Percentiles rank a stretch among this genome's conserved stretches.
Conservation (phyloP, 352 stramenopile genomes). For the Pseudoperonospora humuli region DNA sequence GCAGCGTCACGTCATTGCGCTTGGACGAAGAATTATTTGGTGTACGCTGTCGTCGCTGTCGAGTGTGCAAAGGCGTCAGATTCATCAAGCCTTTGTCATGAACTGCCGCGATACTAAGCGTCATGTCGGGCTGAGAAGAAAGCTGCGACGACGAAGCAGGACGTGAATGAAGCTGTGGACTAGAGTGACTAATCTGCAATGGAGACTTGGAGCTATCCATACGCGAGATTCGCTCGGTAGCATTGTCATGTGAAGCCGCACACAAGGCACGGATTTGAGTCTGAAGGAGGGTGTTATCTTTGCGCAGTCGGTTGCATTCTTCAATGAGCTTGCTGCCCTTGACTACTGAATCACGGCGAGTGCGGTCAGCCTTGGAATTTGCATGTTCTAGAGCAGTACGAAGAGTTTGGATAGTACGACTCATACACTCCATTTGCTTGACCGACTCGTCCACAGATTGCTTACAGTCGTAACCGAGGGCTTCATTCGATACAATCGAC, state of each 20-base stretch:
- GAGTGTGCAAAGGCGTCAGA: constrained; percentile 23
- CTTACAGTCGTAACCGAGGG: constrained; percentile 64
- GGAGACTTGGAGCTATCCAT: constrained; percentile 5
- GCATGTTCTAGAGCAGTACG: constrained; percentile 54
- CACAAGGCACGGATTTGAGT: constrained; percentile 58
- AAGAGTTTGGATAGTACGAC: constrained; percentile 59
- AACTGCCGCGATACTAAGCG: no score
- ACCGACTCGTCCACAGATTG: constrained; percentile 69
- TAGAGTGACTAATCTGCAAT: constrained; percentile 25
- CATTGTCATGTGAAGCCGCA: no score
- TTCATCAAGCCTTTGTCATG: no score
- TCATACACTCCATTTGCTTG: constrained; percentile 81
- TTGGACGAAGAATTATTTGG: constrained; percentile 9
- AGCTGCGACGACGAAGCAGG: constrained; percentile 14
- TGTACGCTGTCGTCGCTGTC: constrained; percentile 15
- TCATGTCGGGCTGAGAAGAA: no score
- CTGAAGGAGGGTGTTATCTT: constrained; percentile 61
- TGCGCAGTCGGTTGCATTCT: constrained; percentile 70
- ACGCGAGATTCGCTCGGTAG: background rate
- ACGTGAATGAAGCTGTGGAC: constrained; percentile 21
- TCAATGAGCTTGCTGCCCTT: constrained; percentile 74
- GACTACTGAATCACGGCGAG: constrained; percentile 63
- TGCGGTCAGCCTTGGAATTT: constrained; percentile 55
- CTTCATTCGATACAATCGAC: constrained; percentile 31
- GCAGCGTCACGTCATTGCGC: constrained; percentile 8